phyloP scores from a whole-genome alignment of 1,139 yeast genomes.

The Candida mesenterica region DNA sequence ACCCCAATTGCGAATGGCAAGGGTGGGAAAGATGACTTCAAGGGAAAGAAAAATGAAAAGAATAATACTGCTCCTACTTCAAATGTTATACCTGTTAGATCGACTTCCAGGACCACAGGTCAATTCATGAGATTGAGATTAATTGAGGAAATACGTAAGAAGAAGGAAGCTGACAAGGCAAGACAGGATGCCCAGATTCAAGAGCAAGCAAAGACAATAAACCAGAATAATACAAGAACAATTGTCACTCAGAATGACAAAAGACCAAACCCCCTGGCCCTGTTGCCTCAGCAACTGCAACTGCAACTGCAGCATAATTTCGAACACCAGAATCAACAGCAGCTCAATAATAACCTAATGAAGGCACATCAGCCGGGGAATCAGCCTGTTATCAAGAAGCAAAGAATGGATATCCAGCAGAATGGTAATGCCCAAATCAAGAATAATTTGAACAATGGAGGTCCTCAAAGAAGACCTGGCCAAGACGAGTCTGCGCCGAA shows the following conservation, averaged over 20 bases:
- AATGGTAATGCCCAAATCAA: constrained; percentile 1
- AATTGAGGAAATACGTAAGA: constrained; percentile 47
- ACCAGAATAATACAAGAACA: constrained; percentile 17
- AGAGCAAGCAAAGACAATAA: constrained; percentile 24
- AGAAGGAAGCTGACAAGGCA: constrained; percentile 44
- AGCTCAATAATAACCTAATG: background rate
- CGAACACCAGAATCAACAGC: background rate
- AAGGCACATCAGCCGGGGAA: constrained; percentile 4
- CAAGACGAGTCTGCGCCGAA: background rate
- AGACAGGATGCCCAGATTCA: constrained; percentile 42
- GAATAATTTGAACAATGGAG: background rate
- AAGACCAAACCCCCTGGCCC: background rate
- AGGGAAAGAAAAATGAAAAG: constrained; percentile 27
- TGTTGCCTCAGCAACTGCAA: constrained; percentile 7
- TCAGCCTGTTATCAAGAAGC: constrained; percentile 4
- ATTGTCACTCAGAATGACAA: background rate
- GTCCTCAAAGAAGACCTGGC: background rate
- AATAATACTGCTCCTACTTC: constrained; percentile 15
- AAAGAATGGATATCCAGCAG: constrained; percentile 3
- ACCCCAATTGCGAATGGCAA: constrained; percentile 20
- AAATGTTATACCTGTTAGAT: constrained; percentile 16
- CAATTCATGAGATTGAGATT: constrained; percentile 50
- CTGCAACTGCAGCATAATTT: constrained; percentile 4
- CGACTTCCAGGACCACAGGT: constrained; percentile 31
- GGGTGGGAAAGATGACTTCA: constrained; percentile 17